Evolutionary conservation across 495 filamentous ascomycete species (phyloP).

Genomic region (Friedmanniomyces endolithicus): DNA sequence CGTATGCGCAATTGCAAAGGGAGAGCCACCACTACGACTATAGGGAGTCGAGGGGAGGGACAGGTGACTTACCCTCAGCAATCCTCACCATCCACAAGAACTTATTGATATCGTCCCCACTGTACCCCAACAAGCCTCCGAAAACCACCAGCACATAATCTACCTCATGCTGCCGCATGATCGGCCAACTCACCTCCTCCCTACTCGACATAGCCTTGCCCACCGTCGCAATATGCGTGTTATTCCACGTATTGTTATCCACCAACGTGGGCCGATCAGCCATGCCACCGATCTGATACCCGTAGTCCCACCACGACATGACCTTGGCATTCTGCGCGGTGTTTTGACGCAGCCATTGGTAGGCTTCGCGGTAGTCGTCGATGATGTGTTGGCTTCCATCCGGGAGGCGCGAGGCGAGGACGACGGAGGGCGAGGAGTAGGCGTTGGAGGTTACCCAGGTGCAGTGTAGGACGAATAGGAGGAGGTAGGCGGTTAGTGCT

Average conservation of each 20-base stretch:
- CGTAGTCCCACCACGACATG: constrained; percentile 99
- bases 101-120: constrained; percentile 99
- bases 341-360: constrained; percentile 99
- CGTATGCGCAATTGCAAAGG: neutral
- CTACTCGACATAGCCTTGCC: constrained; percentile 98
- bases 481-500: constrained; percentile 61
- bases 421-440: constrained; percentile 95
- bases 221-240: constrained; percentile 98
- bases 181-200: constrained; percentile 97
- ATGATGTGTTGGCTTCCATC: constrained; percentile 98
- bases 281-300: constrained; percentile 99
- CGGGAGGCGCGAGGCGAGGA: constrained; percentile 79
- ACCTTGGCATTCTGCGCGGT: constrained; percentile 90
- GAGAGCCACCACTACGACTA: too few relatives aligned
- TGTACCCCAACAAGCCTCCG: constrained; percentile 91
- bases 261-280: constrained; percentile 94
- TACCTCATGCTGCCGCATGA: constrained; percentile 95
- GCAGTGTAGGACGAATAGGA: constrained; percentile 93
- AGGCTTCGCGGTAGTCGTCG: constrained; percentile 98
- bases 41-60: neutral
- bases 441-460: constrained; percentile 99
- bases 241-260: constrained; percentile 99
- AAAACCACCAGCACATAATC: constrained; percentile 98
- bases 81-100: constrained; percentile 99
- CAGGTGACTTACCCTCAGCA: constrained; percentile 46